Percentiles rank a stretch among this genome's conserved stretches.
Conservation (phyloP, 73 alveolate species). For the Paraurostyla sp. region DNA sequence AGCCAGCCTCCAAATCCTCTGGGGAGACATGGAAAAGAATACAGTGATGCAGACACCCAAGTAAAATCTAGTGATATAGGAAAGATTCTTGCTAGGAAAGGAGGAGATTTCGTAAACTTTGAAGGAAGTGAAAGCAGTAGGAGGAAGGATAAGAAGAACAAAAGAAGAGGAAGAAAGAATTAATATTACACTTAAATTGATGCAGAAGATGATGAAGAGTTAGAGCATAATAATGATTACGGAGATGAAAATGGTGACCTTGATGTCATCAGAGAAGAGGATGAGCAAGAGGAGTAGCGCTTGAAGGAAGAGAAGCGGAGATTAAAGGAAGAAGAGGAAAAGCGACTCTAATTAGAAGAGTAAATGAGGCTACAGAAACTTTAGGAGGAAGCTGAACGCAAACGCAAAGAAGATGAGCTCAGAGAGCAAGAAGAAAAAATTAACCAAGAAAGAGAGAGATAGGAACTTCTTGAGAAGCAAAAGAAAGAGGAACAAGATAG, state of each 20-base stretch:
- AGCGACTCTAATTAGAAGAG: not conserved
- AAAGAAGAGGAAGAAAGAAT: slow-evolving; percentile 64
- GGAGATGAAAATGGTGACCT: slow-evolving; percentile 58
- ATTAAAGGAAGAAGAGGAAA: not conserved
- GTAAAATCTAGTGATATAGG: slow-evolving; percentile 11
- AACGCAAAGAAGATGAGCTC: too few species aligned
- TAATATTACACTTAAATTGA: slow-evolving; percentile 59
- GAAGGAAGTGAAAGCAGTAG: slow-evolving; percentile 11
- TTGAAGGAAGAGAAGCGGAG: slow-evolving; percentile 2
- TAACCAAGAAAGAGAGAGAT: not conserved
- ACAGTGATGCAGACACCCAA: slow-evolving; percentile 64
- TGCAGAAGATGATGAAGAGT: slow-evolving; percentile 71
- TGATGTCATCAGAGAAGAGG: slow-evolving; percentile 63
- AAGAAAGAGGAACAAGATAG: slow-evolving; percentile 29
- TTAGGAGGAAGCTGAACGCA: too few species aligned
- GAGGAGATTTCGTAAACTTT: slow-evolving; percentile 55
- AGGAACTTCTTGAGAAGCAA: not conserved
- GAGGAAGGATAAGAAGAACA: slow-evolving; percentile 30
- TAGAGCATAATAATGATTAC: slow-evolving; percentile 10
- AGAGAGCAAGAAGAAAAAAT: not conserved
- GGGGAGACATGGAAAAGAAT: slow-evolving; percentile 51
- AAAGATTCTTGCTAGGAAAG: slow-evolving; percentile 56
- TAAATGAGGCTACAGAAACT: too few species aligned
- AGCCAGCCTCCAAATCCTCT: slow-evolving; percentile 65
- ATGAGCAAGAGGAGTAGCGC: not conserved